Conservation (phyloP, 2,329 filamentous ascomycete species). For the Graphilbum ipis-grandicollis region DNA sequence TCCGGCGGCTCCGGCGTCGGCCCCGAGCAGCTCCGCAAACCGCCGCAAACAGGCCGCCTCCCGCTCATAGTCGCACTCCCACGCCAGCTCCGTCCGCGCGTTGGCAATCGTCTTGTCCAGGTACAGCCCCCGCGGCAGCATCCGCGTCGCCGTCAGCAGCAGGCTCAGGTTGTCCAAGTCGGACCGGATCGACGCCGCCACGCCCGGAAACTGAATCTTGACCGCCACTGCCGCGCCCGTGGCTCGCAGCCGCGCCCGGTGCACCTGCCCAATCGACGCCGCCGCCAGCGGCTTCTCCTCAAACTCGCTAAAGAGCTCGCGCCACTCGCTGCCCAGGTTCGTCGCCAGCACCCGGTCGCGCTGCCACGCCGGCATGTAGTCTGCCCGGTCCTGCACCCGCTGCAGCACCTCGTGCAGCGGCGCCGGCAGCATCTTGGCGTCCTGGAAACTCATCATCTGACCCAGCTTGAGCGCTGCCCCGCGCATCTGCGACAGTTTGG, state of each 20-base stretch:
- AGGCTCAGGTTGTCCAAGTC: slow-evolving; percentile 88
- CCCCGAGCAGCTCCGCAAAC: slow-evolving; percentile 61
- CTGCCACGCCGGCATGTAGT: slow-evolving; percentile 95
- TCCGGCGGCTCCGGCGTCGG: slow-evolving; percentile 11
- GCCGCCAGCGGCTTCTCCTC: slow-evolving; percentile 87
- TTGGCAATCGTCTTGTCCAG: slow-evolving; percentile 97
- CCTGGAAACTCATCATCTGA: slow-evolving; percentile 97
- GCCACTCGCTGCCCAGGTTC: slow-evolving; percentile 72
- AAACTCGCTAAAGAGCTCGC: slow-evolving; percentile 66
- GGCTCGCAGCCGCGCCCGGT: slow-evolving; percentile 63
- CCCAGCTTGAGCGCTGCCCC: slow-evolving; percentile 93
- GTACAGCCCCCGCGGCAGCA: slow-evolving; percentile 82
- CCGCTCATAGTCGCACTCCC: slow-evolving; percentile 91
- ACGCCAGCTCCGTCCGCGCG: slow-evolving; percentile 74
- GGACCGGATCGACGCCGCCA: slow-evolving; percentile 89
- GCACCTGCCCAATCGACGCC: slow-evolving; percentile 92
- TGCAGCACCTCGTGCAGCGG: slow-evolving; percentile 81
- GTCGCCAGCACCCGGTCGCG: slow-evolving; percentile 64
- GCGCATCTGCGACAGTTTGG: slow-evolving; percentile 88
- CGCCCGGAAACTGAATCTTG: slow-evolving; percentile 94
- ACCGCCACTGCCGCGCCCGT: slow-evolving; percentile 69
- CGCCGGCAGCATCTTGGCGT: slow-evolving; percentile 81
- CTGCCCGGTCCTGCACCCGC: slow-evolving; percentile 85
- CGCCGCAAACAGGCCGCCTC: slow-evolving; percentile 67
- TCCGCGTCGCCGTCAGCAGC: slow-evolving; percentile 73